These are phyloP conservation scores for Pterocarpus macrocarpus DNA, from an alignment of 306 rosid genomes.

Conservation along the genomic window DNA sequence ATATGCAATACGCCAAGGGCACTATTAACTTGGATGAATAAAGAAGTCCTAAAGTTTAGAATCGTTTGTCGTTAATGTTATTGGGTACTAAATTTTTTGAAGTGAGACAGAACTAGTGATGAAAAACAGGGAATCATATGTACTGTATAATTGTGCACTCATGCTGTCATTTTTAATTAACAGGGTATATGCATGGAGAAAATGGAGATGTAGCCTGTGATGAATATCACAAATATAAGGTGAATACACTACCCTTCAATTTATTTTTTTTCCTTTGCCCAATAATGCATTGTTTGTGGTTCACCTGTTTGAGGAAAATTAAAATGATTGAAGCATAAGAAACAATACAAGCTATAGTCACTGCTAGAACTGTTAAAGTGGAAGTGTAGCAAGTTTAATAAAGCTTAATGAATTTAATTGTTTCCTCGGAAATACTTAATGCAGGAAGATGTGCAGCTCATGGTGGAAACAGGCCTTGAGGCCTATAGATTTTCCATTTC, in stretches of 20 bases:
- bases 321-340: background rate
- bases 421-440: background rate
- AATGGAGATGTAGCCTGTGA: constrained; percentile 63
- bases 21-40: too few relatives aligned
- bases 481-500: constrained; percentile 73
- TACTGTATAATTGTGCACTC: background rate
- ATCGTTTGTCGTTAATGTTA: too few relatives aligned
- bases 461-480: constrained; percentile 69
- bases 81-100: background rate
- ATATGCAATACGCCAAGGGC: too few relatives aligned
- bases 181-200: constrained; percentile 38
- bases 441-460: constrained; percentile 43
- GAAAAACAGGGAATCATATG: too few relatives aligned
- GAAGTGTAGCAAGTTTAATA: too few relatives aligned
- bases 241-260: background rate
- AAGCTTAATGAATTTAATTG: too few relatives aligned
- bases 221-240: constrained; percentile 66
- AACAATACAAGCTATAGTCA: background rate
- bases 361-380: background rate
- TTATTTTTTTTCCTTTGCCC: background rate
- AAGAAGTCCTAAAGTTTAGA: background rate
- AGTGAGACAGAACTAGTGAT: background rate
- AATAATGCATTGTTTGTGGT: background rate
- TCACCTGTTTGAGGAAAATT: background rate
- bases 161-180: too few relatives aligned